Evolutionary conservation across 345 rosid genomes (phyloP).

Genomic region (Rubroshorea leprosula): DNA sequence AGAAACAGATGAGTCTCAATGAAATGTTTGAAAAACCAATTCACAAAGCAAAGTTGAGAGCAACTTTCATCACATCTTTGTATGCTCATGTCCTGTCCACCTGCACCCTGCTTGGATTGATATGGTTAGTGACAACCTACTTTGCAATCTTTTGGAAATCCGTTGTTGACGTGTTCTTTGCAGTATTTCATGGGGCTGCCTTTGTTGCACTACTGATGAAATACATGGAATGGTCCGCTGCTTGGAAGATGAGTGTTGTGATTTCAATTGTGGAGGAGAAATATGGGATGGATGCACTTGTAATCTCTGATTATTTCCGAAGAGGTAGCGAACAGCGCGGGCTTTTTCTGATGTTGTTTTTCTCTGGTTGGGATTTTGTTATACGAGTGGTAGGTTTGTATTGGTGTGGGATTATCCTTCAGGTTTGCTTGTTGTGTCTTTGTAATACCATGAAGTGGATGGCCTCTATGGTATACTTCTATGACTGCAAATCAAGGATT

Average conservation of each 20-base stretch:
- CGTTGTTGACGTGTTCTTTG: neutral
- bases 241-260: constrained; percentile 17
- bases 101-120: constrained; percentile 16
- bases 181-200: neutral
- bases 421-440: constrained; percentile 19
- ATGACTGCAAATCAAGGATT: constrained; percentile 23
- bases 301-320: constrained; percentile 20
- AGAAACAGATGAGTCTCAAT: constrained; percentile 10
- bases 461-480: constrained; percentile 32
- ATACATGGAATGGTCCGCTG: constrained; percentile 17
- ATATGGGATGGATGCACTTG: constrained; percentile 21
- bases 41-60: neutral
- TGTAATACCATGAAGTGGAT: constrained; percentile 40
- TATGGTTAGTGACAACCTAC: constrained; percentile 20
- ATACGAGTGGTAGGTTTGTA: constrained; percentile 26
- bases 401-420: constrained; percentile 10
- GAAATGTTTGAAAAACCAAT: constrained; percentile 5
- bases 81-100: constrained; percentile 20
- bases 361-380: constrained; percentile 22
- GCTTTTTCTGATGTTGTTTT: constrained; percentile 24
- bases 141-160: neutral
- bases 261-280: constrained; percentile 18
- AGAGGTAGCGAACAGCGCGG: constrained; percentile 25
- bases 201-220: constrained; percentile 9
- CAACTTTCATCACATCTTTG: constrained; percentile 7